Conservation (phyloP, 176 grass and related monocot genomes). For the Panicum miliaceum region DNA sequence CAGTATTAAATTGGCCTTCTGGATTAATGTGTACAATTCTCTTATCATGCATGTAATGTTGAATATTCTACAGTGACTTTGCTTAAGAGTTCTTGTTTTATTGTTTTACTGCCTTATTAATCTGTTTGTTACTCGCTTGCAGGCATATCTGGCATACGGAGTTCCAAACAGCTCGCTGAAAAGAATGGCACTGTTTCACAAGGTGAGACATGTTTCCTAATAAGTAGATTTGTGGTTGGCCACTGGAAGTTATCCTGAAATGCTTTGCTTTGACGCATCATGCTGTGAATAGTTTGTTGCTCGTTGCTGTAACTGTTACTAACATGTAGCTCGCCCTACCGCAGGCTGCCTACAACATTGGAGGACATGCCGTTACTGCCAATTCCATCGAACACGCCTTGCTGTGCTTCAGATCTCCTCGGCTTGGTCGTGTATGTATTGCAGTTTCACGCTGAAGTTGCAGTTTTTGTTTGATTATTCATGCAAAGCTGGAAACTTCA, state of each 20-base stretch:
- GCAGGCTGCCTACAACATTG: conserved; percentile 95
- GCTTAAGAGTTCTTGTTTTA: neutral
- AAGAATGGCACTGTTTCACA: conserved; percentile 87
- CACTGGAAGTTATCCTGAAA: neutral
- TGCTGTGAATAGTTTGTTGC: neutral
- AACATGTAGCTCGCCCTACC: conserved; percentile 25
- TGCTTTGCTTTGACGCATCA: conserved; percentile 10
- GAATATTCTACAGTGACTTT: neutral
- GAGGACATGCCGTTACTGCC: conserved; percentile 78
- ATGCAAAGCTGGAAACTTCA: neutral
- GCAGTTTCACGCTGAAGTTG: conserved; percentile 31
- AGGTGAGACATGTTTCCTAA: conserved; percentile 54
- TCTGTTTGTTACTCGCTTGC: conserved; percentile 35
- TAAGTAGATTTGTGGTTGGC: conserved; percentile 35
- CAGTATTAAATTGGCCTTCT: conserved; percentile 82
- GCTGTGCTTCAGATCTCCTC: conserved; percentile 65
- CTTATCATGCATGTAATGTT: conserved; percentile 95
- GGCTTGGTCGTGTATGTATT: conserved; percentile 83
- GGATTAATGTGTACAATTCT: conserved; percentile 98
- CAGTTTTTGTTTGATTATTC: neutral
- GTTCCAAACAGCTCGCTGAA: conserved; percentile 79
- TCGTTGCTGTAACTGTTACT: conserved; percentile 1
- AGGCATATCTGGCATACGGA: conserved; percentile 91
- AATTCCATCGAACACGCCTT: conserved; percentile 86
- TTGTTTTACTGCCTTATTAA: conserved; percentile 20